Percentiles rank a stretch among this genome's conserved stretches.
phyloP scores from a whole-genome alignment of 495 filamentous ascomycete genomes.

The Neurospora discreta region DNA sequence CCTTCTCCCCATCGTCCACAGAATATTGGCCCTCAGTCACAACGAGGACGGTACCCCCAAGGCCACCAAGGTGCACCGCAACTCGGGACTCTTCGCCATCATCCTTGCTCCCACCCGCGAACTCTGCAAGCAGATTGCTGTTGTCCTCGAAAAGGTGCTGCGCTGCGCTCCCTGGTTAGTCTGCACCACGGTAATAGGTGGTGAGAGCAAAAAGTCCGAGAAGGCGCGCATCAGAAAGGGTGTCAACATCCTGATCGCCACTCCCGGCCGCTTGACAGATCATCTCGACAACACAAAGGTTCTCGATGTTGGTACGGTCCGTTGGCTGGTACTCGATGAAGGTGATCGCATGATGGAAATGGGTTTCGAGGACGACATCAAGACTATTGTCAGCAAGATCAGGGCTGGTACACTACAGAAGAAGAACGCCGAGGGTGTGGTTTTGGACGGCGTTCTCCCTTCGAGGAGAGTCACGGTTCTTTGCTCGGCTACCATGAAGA shows the following conservation, averaged over 20 bases:
- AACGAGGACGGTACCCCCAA: constrained; percentile 33
- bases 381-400: constrained; percentile 71
- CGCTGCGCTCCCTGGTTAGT: constrained; percentile 84
- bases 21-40: constrained; percentile 67
- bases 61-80: constrained; percentile 49
- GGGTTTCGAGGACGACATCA: constrained; percentile 81
- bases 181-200: constrained; percentile 82
- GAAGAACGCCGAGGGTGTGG: constrained; percentile 28
- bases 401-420: constrained; percentile 35
- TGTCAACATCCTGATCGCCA: constrained; percentile 88
- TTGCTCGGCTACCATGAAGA: constrained; percentile 94
- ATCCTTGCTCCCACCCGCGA: constrained; percentile 87
- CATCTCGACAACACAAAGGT: constrained; percentile 86
- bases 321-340: constrained; percentile 92
- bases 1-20: constrained; percentile 78
- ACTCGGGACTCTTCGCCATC: constrained; percentile 86
- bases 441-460: constrained; percentile 49
- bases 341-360: constrained; percentile 95
- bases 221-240: constrained; percentile 89
- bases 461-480: constrained; percentile 73
- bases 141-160: constrained; percentile 70
- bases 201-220: constrained; percentile 94
- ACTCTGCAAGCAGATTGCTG: constrained; percentile 81
- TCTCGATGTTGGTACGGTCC: constrained; percentile 74
- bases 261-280: constrained; percentile 79